Base-by-base conservation (phyloP, 169 alveolate species). In the Eimeria sp. region DNA sequence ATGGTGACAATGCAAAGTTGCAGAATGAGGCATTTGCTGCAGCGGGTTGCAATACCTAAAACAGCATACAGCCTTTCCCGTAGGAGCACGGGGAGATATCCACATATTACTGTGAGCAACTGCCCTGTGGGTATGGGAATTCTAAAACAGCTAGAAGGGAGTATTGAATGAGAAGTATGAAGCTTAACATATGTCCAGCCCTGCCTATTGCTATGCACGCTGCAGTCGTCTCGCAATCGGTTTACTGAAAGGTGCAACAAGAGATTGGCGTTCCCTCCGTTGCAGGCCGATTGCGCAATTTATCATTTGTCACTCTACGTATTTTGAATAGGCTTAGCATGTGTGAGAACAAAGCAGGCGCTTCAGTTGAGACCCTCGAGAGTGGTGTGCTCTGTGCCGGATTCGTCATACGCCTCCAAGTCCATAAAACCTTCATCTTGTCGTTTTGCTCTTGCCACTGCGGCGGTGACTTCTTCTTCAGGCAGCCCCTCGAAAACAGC, bases 371-470 rank as follows among this genome's bases (percentile, higher is more conserved):
- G 72, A 9, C 91, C 91, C 91, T 83, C 91, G 34, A 83, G 91
- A 9, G 91, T 83, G 34, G 91, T 43, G 73, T 54, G 73, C 57
- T 83, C 58, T 43, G 91, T 51, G 72, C 65, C 91, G 30, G 91
- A 83, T 22, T 83, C 91, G 30, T 83, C 91, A 57, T 83, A 83
- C 20, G 91, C 91, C 76, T 83, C 91, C 30, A 83, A 34, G 91
- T 83, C 91, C 91, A 83, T 83, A 54, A 43, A 49, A 14, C 91
- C 91, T 40, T 49, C 91, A 57, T 83, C 91, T 83, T 83, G 91
- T 45, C 91, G 72, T 25, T 83, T 83, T 45, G 91, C 91, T 30
- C 57, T 83, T 22, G 72, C 91, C 27, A 83, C 75, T 10, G 91
- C 91, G 11, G 72, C 76, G 45, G 91, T 76, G 7, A 83, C 91